Conservation (phyloP, 176 grass and related monocot genomes). For the Aegilops speltoides region DNA sequence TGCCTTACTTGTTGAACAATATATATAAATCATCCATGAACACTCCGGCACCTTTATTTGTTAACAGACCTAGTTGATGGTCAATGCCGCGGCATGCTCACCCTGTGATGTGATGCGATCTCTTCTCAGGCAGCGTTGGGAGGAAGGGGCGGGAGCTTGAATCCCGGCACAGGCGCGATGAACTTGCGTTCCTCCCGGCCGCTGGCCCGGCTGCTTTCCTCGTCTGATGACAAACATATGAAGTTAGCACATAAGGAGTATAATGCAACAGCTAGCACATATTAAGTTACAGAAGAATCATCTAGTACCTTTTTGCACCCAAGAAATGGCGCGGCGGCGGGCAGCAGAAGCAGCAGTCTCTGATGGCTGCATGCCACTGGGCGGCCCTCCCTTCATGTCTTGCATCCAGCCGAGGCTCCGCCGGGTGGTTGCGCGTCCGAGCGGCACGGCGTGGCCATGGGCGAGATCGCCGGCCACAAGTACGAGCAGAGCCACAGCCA, state of each 20-base stretch:
- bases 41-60: too few species aligned
- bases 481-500: neutral
- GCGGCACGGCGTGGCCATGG: neutral
- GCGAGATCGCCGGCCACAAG: neutral
- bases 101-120: too few species aligned
- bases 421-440: too few species aligned
- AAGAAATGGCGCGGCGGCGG: too few species aligned
- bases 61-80: too few species aligned
- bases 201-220: neutral
- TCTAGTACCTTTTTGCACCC: too few species aligned
- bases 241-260: too few species aligned
- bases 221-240: neutral
- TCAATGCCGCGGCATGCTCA: too few species aligned
- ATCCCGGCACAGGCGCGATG: neutral
- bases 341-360: neutral
- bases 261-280: too few species aligned
- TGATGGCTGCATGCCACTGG: conserved; percentile 16
- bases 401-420: neutral
- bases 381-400: neutral
- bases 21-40: too few species aligned
- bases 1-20: too few species aligned
- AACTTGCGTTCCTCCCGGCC: neutral
- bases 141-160: neutral
- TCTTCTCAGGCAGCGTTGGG: neutral
- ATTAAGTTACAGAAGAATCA: too few species aligned